phyloP scores from a whole-genome alignment of 1,284 basidiomycete species.

The Pseudozyma thailandica region DNA sequence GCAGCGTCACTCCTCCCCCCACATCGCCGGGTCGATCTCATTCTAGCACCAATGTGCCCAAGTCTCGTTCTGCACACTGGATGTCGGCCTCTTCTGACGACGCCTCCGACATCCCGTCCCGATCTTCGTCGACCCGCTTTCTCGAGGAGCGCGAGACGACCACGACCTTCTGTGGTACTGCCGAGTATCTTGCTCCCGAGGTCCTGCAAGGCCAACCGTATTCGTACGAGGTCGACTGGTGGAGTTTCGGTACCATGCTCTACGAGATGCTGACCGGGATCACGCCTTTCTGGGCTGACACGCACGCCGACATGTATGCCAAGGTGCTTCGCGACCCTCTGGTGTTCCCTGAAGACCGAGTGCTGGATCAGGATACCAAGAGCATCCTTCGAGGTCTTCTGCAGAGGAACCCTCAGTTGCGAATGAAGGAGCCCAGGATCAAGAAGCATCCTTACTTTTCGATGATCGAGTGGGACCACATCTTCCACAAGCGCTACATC shows the following conservation, averaged over 20 bases:
- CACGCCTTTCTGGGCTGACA: constrained; percentile 96
- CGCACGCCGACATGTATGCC: constrained; percentile 94
- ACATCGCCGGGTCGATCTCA: constrained; percentile 69
- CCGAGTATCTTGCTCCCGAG: constrained; percentile 99
- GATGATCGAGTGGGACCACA: constrained; percentile 94
- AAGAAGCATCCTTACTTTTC: constrained; percentile 95
- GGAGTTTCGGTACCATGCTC: constrained; percentile 97
- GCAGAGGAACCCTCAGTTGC: constrained; percentile 87
- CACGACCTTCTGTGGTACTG: constrained; percentile 98
- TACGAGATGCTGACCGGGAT: constrained; percentile 99
- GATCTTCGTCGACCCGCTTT: constrained; percentile 76
- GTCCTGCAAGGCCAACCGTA: constrained; percentile 97
- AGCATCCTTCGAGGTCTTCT: constrained; percentile 92
- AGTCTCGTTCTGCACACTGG: constrained; percentile 85
- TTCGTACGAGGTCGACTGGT: constrained; percentile 99
- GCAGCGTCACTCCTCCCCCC: constrained; percentile 83
- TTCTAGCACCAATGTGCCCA: constrained; percentile 72
- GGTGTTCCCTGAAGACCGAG: constrained; percentile 85
- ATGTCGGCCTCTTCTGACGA: constrained; percentile 80
- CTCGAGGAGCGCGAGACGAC: constrained; percentile 98
- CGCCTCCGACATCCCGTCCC: constrained; percentile 13
- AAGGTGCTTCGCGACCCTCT: constrained; percentile 86
- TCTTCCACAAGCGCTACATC: constrained; percentile 92
- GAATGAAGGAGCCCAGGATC: constrained; percentile 90
- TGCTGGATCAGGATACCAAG: constrained; percentile 92